Evolutionary conservation across 345 rosid species (phyloP).

Genomic region (Arabidopsis arenosa): DNA sequence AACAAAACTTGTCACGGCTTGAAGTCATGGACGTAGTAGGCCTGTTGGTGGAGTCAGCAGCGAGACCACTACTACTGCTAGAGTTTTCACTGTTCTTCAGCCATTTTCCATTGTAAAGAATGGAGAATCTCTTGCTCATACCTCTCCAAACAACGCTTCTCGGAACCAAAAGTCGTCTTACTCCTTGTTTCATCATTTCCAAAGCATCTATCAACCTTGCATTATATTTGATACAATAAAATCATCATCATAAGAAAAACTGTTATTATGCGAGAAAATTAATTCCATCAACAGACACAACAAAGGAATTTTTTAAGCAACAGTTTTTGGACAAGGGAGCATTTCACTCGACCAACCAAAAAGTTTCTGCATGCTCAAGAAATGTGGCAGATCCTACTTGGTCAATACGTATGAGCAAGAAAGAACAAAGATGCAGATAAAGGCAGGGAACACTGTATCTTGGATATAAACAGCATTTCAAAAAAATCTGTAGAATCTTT

Average conservation of each 20-base stretch:
- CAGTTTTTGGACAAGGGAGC: background rate
- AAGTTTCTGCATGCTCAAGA: background rate
- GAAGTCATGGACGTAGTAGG: constrained; percentile 67
- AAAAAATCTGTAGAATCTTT: too few species aligned
- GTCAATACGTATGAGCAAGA: background rate
- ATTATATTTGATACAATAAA: constrained; percentile 33
- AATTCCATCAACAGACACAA: constrained; percentile 22
- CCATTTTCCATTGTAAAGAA: constrained; percentile 87
- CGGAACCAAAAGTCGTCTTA: constrained; percentile 82
- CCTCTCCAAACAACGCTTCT: constrained; percentile 87
- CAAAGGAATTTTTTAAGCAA: background rate
- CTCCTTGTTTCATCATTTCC: constrained; percentile 99
- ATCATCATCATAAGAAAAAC: constrained; percentile 12
- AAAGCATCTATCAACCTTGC: constrained; percentile 88
- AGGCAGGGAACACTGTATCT: constrained; percentile 6
- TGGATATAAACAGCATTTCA: background rate
- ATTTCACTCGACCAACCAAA: background rate
- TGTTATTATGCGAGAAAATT: background rate
- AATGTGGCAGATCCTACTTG: background rate
- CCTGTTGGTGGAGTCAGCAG: constrained; percentile 50
- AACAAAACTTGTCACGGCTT: constrained; percentile 75
- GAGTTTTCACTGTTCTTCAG: constrained; percentile 71
- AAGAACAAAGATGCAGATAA: constrained; percentile 9
- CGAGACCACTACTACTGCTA: constrained; percentile 62
- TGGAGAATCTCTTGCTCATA: constrained; percentile 94